phyloP scores from a whole-genome alignment of 2,329 filamentous ascomycete species.

The Microcyclosporella mali region DNA sequence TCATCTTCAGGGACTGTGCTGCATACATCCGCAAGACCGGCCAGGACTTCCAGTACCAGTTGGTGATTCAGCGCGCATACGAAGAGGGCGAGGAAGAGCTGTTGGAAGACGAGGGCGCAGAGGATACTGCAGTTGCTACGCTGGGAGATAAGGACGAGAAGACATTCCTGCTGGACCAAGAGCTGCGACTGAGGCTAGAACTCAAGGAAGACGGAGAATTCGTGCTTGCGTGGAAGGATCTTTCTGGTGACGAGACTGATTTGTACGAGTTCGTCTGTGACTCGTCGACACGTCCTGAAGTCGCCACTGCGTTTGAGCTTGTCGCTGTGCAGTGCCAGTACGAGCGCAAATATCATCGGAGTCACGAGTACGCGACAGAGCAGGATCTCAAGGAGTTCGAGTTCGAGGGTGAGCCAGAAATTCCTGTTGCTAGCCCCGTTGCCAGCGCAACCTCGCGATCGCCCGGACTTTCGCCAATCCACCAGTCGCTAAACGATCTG shows the following conservation, averaged over 20 bases:
- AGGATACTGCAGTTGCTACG: slow-evolving; percentile 61
- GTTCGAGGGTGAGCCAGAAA: slow-evolving; percentile 59
- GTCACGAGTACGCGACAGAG: slow-evolving; percentile 71
- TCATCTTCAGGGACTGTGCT: slow-evolving; percentile 92
- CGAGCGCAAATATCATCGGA: slow-evolving; percentile 86
- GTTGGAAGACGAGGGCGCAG: slow-evolving; percentile 79
- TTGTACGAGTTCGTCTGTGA: slow-evolving; percentile 99
- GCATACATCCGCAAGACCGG: slow-evolving; percentile 87
- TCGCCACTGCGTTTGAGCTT: slow-evolving; percentile 73
- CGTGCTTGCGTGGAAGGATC: slow-evolving; percentile 87
- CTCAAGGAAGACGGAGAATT: slow-evolving; percentile 73
- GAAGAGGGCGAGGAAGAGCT: slow-evolving; percentile 95
- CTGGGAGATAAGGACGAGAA: slow-evolving; percentile 93
- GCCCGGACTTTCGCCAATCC: slow-evolving; percentile 28
- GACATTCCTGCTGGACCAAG: slow-evolving; percentile 90
- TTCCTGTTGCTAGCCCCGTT: slow-evolving; percentile 55
- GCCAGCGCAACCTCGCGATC: slow-evolving; percentile 41
- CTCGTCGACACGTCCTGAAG: slow-evolving; percentile 58
- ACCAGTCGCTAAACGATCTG: slow-evolving; percentile 27
- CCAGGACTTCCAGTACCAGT: slow-evolving; percentile 94
- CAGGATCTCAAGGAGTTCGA: slow-evolving; percentile 76
- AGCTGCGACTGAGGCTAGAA: slow-evolving; percentile 79
- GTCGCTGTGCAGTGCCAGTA: slow-evolving; percentile 91
- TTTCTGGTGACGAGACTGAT: slow-evolving; percentile 88
- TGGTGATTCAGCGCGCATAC: slow-evolving; percentile 91